phyloP scores from a whole-genome alignment of 23 red algal species.

The Cyanidioschyzon merolae region DNA sequence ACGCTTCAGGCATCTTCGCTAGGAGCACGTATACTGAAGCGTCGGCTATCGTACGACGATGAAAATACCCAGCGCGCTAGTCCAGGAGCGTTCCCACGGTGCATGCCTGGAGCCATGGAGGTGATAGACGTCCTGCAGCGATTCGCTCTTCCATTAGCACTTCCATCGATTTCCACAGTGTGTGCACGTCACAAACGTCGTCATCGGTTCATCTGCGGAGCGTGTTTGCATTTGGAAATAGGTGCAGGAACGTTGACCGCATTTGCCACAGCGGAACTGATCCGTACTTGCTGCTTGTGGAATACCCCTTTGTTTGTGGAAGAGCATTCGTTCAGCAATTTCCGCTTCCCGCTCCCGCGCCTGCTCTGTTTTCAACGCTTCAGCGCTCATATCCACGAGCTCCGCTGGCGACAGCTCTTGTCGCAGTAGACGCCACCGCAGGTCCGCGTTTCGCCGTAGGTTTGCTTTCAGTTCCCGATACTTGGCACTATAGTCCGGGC shows the following conservation, averaged over 20 bases:
- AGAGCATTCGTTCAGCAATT: conserved; percentile 49
- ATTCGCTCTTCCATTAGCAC: no score
- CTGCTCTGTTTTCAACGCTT: conserved; percentile 76
- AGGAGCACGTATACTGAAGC: no score
- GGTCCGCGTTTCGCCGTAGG: conserved; percentile 51
- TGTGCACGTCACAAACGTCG: conserved; percentile 91
- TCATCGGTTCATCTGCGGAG: conserved; percentile 96
- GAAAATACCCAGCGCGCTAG: no score
- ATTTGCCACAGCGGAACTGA: conserved; percentile 94
- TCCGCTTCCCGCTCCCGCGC: conserved; percentile 36
- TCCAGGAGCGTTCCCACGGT: no score
- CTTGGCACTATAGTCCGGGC: conserved; percentile 47
- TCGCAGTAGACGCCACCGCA: conserved; percentile 36
- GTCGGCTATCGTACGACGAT: no score
- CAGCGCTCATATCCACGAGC: conserved; percentile 54
- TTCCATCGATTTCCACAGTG: conserved; percentile 93
- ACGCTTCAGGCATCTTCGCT: no score
- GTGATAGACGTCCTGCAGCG: no score
- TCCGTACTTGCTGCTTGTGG: conserved; percentile 54
- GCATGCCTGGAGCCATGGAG: no score
- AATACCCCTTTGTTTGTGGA: conserved; percentile 52
- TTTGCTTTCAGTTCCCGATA: conserved; percentile 78
- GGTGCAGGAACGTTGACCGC: conserved; percentile 70
- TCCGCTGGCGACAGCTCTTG: conserved; percentile 39
- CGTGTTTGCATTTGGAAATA: conserved; percentile 99